Base-by-base conservation (phyloP, 2,329 filamentous ascomycete genomes). In the Epichloe aotearoae region DNA sequence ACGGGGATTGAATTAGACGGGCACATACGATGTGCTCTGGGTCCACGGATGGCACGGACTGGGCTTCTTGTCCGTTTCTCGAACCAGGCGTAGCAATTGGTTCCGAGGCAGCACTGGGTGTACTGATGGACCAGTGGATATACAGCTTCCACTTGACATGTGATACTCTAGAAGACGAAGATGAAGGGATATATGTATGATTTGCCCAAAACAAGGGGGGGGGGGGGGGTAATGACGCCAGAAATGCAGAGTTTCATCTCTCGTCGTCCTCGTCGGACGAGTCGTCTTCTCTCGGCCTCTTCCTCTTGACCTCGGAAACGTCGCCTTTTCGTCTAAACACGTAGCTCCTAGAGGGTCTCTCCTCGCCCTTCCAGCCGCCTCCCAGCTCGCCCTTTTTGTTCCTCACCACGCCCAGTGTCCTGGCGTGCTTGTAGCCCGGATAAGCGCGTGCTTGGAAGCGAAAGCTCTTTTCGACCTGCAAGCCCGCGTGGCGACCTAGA, bases 401-500 rank as follows among this genome's bases (percentile, higher is more conserved):
- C 58, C 66, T 70, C 39, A 84, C 73, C 3, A 80, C 80, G 1
- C 86, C 86, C 52, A 88, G 64, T 4, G 86, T 91, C 53, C 86
- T 65, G 15, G 84, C 82, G 67, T 91, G 86, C 53, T 66, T 73
- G 64, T 93, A 93, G 0, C 83, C 83, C 1, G 83, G 84, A 63
- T 91, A 93, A 23, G 75, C 78, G 15, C 60, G 68, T 5, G 79
- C 74, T 55, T 79, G 74, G 62, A 93, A 93, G 52, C 68, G 70
- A 62, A 86, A 90, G 64, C 83, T 88, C 59, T 77, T 71, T 58
- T 82, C 73, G 37, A 89, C 83, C 60, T 79, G 76, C 47, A 91
- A 69, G 5, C 85, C 86, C 4, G 75, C 74, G 64, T 95, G 88
- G 6, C 91, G 77, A 2, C 80, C 93, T 30, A 98, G 73, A 69